Percentiles rank a stretch among this genome's conserved stretches.
These are phyloP conservation scores for Thalassiosira sp. DNA, from an alignment of 352 stramenopile species.

Conservation along the genomic window DNA sequence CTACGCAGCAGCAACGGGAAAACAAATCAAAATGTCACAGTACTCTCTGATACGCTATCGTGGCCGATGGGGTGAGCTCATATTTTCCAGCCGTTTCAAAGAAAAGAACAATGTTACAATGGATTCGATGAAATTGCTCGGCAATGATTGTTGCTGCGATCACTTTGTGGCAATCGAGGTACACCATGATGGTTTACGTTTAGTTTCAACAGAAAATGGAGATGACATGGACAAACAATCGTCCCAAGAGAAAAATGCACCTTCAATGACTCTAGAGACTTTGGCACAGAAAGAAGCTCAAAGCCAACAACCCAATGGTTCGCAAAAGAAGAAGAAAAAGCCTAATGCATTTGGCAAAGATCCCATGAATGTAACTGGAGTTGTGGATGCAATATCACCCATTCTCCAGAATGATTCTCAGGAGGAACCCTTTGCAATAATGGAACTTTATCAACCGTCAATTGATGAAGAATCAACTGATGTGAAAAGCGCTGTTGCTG, in stretches of 20 bases:
- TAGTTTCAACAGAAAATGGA: slow-evolving; percentile 14
- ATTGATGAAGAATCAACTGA: slow-evolving; percentile 12
- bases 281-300: slow-evolving; percentile 22
- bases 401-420: slow-evolving; percentile 65
- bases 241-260: neutral
- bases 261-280: slow-evolving; percentile 30
- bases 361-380: slow-evolving; percentile 44
- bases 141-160: neutral
- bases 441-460: slow-evolving; percentile 71
- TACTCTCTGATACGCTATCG: slow-evolving; percentile 48
- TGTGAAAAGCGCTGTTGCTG: slow-evolving; percentile 43
- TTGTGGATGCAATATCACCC: slow-evolving; percentile 73
- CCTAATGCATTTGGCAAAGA: slow-evolving; percentile 24
- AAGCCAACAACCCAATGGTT: neutral
- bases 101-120: slow-evolving; percentile 3
- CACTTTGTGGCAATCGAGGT: slow-evolving; percentile 36
- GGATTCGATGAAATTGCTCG: neutral
- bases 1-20: slow-evolving; percentile 15
- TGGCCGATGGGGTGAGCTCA: slow-evolving; percentile 27
- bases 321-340: slow-evolving; percentile 21
- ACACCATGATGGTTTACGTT: slow-evolving; percentile 27
- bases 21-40: slow-evolving; percentile 30
- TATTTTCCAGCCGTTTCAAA: slow-evolving; percentile 28
- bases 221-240: neutral
- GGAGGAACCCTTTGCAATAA: slow-evolving; percentile 71